A percentile compares a stretch with the other conserved stretches of the same genome.
Conservation (phyloP, 768 basidiomycete genomes). For the Suillus tomentosus region DNA sequence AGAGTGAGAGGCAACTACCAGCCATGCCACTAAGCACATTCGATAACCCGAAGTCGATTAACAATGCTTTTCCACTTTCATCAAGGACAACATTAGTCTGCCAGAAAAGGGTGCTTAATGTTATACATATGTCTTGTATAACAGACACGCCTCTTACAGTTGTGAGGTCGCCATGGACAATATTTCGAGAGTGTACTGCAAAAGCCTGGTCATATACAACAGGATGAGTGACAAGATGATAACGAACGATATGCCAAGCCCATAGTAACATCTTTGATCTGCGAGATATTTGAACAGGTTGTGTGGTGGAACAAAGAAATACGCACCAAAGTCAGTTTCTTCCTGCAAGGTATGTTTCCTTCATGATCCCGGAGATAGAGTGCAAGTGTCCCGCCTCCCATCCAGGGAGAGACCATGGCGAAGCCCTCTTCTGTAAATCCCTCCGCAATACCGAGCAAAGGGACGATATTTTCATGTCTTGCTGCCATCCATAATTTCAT, state of each 20-base stretch:
- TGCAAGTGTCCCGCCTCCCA: slow-evolving; percentile 18
- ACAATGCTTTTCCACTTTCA: slow-evolving; percentile 37
- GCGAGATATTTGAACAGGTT: neutral
- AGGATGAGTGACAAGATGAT: neutral
- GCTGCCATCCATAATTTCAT: slow-evolving; percentile 24
- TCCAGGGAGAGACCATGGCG: slow-evolving; percentile 26
- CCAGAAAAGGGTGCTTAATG: neutral
- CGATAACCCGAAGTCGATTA: slow-evolving; percentile 48
- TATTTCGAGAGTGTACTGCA: slow-evolving; percentile 1
- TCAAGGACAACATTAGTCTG: slow-evolving; percentile 33
- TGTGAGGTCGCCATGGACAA: slow-evolving; percentile 14
- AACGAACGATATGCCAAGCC: neutral
- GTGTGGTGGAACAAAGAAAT: neutral
- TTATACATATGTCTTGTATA: neutral
- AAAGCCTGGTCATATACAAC: neutral
- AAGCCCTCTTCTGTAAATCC: slow-evolving; percentile 19
- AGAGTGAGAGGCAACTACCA: slow-evolving; percentile 16
- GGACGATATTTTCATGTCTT: slow-evolving; percentile 24
- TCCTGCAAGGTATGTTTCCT: slow-evolving; percentile 5
- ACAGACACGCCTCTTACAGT: neutral
- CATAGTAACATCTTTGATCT: neutral
- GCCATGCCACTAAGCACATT: slow-evolving; percentile 38
- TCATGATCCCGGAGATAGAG: slow-evolving; percentile 14
- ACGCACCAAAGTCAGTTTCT: slow-evolving; percentile 20
- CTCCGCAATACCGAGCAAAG: slow-evolving; percentile 18